These are phyloP conservation scores for Lachancea thermotolerans DNA, from an alignment of 805 yeast species.

Conservation along the genomic window DNA sequence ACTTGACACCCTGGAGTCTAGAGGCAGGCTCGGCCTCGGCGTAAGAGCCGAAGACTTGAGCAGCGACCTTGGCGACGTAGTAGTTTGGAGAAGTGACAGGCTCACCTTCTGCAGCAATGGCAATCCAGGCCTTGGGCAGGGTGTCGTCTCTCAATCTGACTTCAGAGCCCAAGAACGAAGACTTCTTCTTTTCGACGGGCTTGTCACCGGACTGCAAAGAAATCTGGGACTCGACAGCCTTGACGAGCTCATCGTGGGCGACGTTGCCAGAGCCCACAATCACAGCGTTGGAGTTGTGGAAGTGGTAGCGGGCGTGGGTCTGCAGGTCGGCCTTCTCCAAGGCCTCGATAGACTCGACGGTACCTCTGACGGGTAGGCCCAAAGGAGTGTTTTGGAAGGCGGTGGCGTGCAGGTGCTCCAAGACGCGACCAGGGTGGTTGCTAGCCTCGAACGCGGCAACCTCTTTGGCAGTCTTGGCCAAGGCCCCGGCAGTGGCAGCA, in stretches of 20 bases:
- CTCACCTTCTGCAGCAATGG: slow-evolving; percentile 73
- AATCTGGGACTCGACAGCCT: slow-evolving; percentile 50
- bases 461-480: slow-evolving; percentile 39
- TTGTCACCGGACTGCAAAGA: slow-evolving; percentile 43
- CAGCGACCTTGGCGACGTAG: slow-evolving; percentile 67
- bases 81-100: slow-evolving; percentile 54
- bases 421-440: slow-evolving; percentile 48
- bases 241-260: slow-evolving; percentile 62
- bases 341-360: slow-evolving; percentile 53
- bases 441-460: slow-evolving; percentile 50
- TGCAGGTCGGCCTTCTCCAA: slow-evolving; percentile 53
- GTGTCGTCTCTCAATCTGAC: slow-evolving; percentile 86
- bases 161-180: slow-evolving; percentile 78
- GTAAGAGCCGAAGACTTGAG: slow-evolving; percentile 53
- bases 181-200: slow-evolving; percentile 41
- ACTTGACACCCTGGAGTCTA: slow-evolving; percentile 57
- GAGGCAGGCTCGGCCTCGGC: slow-evolving; percentile 49
- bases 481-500: slow-evolving; percentile 42
- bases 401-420: slow-evolving; percentile 72
- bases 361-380: slow-evolving; percentile 72
- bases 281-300: slow-evolving; percentile 58
- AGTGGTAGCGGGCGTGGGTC: slow-evolving; percentile 49
- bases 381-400: slow-evolving; percentile 85
- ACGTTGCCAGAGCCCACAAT: slow-evolving; percentile 65
- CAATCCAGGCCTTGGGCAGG: slow-evolving; percentile 69